phyloP scores from a whole-genome alignment of 2,329 filamentous ascomycete species.

The Gyromitra esculenta region DNA sequence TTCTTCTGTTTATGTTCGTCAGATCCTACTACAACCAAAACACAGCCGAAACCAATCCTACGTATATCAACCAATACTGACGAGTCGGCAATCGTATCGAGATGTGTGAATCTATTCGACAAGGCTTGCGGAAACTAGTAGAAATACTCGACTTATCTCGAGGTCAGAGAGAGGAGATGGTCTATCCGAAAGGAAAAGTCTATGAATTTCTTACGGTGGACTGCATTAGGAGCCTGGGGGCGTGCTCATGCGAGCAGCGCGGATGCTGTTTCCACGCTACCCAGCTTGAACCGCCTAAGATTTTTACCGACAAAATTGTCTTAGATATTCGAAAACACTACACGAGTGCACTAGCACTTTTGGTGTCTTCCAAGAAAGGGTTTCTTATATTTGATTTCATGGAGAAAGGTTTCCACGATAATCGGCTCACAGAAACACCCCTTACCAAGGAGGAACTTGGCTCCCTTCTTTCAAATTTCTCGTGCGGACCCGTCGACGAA shows the following conservation, averaged over 20 bases:
- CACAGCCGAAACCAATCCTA: neutral
- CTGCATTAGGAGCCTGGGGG: neutral
- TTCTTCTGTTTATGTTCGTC: neutral
- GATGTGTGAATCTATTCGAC: conserved; percentile 6
- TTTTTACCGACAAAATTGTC: neutral
- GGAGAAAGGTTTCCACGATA: conserved; percentile 19
- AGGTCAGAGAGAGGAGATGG: neutral
- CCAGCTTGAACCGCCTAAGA: neutral
- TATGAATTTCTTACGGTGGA: conserved; percentile 3
- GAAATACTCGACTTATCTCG: neutral
- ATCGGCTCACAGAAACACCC: neutral
- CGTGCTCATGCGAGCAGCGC: neutral
- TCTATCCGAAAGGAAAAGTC: conserved; percentile 9
- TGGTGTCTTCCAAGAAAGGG: conserved; percentile 4
- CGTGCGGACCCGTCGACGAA: neutral
- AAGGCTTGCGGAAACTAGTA: neutral
- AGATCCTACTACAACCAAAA: neutral
- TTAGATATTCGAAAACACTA: conserved; percentile 2
- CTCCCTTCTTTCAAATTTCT: conserved; percentile 1
- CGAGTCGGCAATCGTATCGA: neutral
- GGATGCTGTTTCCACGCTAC: neutral
- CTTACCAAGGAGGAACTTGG: conserved; percentile 3
- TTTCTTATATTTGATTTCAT: conserved; percentile 30
- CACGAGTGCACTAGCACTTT: conserved; percentile 15
- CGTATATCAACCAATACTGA: neutral